phyloP scores from a whole-genome alignment of 2,329 filamentous ascomycete species.

The Fusarium anguioides region DNA sequence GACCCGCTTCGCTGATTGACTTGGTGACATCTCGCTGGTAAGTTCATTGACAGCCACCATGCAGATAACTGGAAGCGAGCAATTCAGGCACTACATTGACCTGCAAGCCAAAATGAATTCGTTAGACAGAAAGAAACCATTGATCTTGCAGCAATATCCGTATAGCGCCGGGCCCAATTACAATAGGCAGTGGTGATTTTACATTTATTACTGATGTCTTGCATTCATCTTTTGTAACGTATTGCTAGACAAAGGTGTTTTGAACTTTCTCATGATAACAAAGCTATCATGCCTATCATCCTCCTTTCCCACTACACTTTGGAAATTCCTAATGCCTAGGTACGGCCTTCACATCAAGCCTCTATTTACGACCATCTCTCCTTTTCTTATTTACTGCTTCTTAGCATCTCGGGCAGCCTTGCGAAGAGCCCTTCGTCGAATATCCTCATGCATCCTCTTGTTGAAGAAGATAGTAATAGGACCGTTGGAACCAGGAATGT shows the following conservation, averaged over 20 bases:
- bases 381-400: constrained; percentile 61
- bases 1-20: background rate
- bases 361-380: background rate
- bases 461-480: constrained; percentile 62
- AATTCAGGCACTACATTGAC: background rate
- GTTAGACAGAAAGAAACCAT: too few relatives aligned
- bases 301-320: constrained; percentile 1
- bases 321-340: background rate
- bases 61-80: too few relatives aligned
- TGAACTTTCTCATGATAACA: too few relatives aligned
- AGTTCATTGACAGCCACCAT: too few relatives aligned
- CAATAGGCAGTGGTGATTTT: too few relatives aligned
- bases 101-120: background rate
- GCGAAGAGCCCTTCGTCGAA: constrained; percentile 82
- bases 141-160: too few relatives aligned
- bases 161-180: too few relatives aligned
- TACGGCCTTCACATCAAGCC: background rate
- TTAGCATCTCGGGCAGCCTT: constrained; percentile 87
- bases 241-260: background rate
- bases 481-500: constrained; percentile 63
- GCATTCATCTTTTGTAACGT: background rate
- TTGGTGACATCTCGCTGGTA: background rate
- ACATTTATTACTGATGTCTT: too few relatives aligned
- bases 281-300: background rate
- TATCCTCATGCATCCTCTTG: constrained; percentile 80